These are phyloP conservation scores for Podila horticola DNA, from an alignment of 192 early-diverging fungal species.

Conservation along the genomic window DNA sequence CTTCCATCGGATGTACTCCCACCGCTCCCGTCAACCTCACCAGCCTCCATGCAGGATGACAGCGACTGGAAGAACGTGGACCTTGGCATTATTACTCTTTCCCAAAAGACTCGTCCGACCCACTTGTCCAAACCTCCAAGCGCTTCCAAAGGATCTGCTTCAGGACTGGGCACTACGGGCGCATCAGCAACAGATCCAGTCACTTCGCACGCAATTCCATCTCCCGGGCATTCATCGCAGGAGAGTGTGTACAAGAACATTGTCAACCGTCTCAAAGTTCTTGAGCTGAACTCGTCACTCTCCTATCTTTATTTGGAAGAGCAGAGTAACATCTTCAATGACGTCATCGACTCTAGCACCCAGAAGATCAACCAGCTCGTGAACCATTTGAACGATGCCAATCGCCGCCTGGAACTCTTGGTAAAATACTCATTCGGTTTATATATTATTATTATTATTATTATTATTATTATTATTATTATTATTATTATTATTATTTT, in stretches of 20 bases:
- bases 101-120: conserved; percentile 38
- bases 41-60: conserved; percentile 44
- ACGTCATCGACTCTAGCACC: conserved; percentile 68
- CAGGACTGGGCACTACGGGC: conserved; percentile 20
- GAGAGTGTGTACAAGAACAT: conserved; percentile 89
- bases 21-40: conserved; percentile 26
- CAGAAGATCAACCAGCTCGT: conserved; percentile 73
- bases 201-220: conserved; percentile 10
- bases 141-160: conserved; percentile 15
- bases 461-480: no score
- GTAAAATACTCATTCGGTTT: no score
- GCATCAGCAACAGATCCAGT: conserved; percentile 11
- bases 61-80: conserved; percentile 26
- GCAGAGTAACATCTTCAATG: conserved; percentile 76
- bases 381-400: conserved; percentile 73
- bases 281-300: conserved; percentile 86
- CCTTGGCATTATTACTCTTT: conserved; percentile 38
- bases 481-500: no score
- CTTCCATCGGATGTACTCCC: conserved; percentile 4
- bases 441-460: no score
- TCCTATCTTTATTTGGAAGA: conserved; percentile 81
- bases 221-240: conserved; percentile 60
- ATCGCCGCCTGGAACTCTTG: conserved; percentile 70
- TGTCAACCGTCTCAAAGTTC: conserved; percentile 78
- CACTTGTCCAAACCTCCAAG: conserved; percentile 18